Percentiles rank a stretch among this genome's conserved stretches.
These are phyloP conservation scores for Kwoniella bestiolae DNA, from an alignment of 768 basidiomycete species.

Conservation along the genomic window DNA sequence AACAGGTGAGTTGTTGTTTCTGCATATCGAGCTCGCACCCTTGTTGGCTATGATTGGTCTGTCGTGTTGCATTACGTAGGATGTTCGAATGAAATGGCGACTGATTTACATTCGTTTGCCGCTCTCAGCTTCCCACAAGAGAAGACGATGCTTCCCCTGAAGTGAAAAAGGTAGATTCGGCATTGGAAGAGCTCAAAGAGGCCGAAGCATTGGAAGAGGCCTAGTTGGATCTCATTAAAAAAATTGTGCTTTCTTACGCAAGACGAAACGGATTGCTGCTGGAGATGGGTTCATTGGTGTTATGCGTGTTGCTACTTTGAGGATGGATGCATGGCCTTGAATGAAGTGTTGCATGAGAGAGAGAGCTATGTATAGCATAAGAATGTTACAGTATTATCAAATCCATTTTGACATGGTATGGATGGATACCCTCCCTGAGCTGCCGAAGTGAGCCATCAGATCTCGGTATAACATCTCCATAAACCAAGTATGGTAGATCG, in stretches of 20 bases:
- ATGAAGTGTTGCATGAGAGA: background rate
- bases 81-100: too few relatives aligned
- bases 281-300: background rate
- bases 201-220: slow-evolving; percentile 17
- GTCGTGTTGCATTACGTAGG: too few relatives aligned
- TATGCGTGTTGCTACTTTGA: too few relatives aligned
- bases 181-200: slow-evolving; percentile 48
- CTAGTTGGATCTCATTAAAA: background rate
- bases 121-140: slow-evolving; percentile 31
- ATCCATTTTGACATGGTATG: too few relatives aligned
- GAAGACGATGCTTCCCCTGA: slow-evolving; percentile 36
- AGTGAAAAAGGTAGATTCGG: slow-evolving; percentile 49
- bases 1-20: slow-evolving; percentile 36
- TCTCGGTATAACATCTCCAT: too few relatives aligned
- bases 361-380: too few relatives aligned
- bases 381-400: too few relatives aligned
- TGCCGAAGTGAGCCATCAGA: too few relatives aligned
- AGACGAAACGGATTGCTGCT: background rate
- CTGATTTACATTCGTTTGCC: background rate
- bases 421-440: too few relatives aligned
- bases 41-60: background rate
- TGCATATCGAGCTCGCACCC: background rate
- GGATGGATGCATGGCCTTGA: background rate
- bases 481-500: too few relatives aligned
- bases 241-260: background rate